Conservation (phyloP, 2,329 filamentous ascomycete species). For the Dactylonectria estremocensis region DNA sequence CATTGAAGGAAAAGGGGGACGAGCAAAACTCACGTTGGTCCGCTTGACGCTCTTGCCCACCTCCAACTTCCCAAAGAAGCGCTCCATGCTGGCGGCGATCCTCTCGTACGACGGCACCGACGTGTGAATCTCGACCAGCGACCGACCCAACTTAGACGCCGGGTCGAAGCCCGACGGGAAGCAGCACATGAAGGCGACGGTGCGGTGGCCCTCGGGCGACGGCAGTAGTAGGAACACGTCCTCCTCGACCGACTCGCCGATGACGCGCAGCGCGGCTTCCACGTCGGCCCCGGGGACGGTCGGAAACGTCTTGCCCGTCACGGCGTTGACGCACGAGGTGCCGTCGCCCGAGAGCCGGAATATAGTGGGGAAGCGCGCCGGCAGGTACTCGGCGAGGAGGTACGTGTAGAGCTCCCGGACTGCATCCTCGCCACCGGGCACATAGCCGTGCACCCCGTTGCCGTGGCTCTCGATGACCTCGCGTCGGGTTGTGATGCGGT, state of each 20-base stretch:
- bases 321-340: constrained; percentile 55
- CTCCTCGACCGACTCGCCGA: constrained; percentile 69
- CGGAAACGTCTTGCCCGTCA: constrained; percentile 53
- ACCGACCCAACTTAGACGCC: constrained; percentile 63
- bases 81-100: constrained; percentile 70
- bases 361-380: constrained; percentile 63
- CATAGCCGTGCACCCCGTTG: constrained; percentile 59
- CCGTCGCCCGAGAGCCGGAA: constrained; percentile 57
- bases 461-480: constrained; percentile 57
- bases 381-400: constrained; percentile 64
- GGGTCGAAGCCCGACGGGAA: constrained; percentile 69
- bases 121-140: constrained; percentile 64
- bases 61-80: constrained; percentile 64
- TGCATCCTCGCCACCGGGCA: constrained; percentile 57
- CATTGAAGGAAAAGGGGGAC: background rate
- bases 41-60: constrained; percentile 65
- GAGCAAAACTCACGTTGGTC: constrained; percentile 59
- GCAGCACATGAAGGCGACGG: constrained; percentile 66
- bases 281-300: constrained; percentile 49
- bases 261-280: constrained; percentile 54
- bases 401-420: constrained; percentile 66
- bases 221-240: constrained; percentile 67
- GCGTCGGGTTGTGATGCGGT: constrained; percentile 59
- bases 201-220: constrained; percentile 58
- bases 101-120: constrained; percentile 70